Conservation (phyloP, 495 filamentous ascomycete species). For the Daldinia concentrica region DNA sequence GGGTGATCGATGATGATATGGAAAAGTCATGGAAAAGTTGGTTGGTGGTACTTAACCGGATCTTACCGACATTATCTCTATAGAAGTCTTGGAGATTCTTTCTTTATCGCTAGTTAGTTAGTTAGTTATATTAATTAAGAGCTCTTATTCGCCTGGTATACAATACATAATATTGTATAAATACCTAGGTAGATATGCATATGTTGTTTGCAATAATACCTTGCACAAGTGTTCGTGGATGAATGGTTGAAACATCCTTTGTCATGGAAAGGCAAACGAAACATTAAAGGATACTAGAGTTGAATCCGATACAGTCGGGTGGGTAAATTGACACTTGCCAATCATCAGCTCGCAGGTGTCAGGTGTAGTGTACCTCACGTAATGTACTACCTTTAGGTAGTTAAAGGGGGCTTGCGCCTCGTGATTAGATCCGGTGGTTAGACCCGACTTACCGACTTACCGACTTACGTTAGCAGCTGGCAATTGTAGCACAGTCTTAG, state of each 20-base stretch:
- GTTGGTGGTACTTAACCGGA: conserved; percentile 20
- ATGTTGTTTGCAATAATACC: conserved; percentile 6
- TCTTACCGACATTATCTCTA: conserved; percentile 23
- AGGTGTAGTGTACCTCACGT: not conserved
- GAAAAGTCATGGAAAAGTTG: not conserved
- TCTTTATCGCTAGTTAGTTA: not conserved
- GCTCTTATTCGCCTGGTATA: not conserved
- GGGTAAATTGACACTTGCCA: not conserved
- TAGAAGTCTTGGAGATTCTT: not conserved
- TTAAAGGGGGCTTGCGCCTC: conserved; percentile 28
- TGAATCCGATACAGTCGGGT: not conserved
- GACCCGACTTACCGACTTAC: conserved; percentile 4
- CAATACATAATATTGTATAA: not conserved
- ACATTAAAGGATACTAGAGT: not conserved
- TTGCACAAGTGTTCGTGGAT: conserved; percentile 13
- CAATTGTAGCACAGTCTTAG: conserved; percentile 12
- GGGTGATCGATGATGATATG: conserved; percentile 10
- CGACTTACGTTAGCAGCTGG: conserved; percentile 41
- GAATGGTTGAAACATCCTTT: conserved; percentile 16
- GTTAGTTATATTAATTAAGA: not conserved
- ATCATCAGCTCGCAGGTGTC: not conserved
- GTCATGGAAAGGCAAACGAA: not conserved
- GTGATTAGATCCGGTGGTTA: conserved; percentile 44
- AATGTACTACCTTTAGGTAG: not conserved
- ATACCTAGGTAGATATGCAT: not conserved